phyloP scores from a whole-genome alignment of 2,329 filamentous ascomycete species.

The Cladosporium sp. region DNA sequence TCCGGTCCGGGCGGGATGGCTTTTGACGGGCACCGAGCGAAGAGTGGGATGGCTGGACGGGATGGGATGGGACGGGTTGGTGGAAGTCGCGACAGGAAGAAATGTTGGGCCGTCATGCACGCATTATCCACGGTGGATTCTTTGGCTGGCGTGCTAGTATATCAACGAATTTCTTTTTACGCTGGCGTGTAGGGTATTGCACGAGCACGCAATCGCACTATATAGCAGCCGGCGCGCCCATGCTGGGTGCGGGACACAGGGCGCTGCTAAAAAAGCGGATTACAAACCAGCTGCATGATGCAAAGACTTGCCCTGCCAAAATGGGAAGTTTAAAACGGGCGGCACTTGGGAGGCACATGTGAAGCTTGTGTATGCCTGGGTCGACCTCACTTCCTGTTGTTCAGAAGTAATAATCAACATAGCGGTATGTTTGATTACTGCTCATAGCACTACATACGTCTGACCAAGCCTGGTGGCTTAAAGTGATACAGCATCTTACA shows the following conservation, averaged over 20 bases:
- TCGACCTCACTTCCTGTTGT: constrained; percentile 3
- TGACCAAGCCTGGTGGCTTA: neutral
- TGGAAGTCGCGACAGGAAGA: neutral
- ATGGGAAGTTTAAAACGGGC: neutral
- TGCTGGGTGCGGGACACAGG: constrained; percentile 3
- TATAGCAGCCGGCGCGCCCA: neutral
- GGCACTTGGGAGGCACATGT: neutral
- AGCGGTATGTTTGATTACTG: neutral
- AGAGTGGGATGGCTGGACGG: too few species aligned
- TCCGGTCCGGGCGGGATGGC: neutral
- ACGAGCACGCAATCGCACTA: constrained; percentile 14
- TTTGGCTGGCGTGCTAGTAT: neutral
- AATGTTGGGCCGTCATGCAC: neutral
- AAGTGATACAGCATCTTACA: neutral
- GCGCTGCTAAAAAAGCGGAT: constrained; percentile 14
- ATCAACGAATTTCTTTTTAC: neutral
- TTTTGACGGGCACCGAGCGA: neutral
- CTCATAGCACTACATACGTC: neutral
- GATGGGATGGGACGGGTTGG: neutral
- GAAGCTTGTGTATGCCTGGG: neutral
- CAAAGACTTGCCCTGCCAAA: constrained; percentile 7
- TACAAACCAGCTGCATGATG: constrained; percentile 16
- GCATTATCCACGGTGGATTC: neutral
- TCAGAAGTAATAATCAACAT: too few species aligned
- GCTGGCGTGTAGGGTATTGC: neutral